phyloP scores from a whole-genome alignment of 2,329 filamentous ascomycete genomes.

The Ceratocystis smalleyi region DNA sequence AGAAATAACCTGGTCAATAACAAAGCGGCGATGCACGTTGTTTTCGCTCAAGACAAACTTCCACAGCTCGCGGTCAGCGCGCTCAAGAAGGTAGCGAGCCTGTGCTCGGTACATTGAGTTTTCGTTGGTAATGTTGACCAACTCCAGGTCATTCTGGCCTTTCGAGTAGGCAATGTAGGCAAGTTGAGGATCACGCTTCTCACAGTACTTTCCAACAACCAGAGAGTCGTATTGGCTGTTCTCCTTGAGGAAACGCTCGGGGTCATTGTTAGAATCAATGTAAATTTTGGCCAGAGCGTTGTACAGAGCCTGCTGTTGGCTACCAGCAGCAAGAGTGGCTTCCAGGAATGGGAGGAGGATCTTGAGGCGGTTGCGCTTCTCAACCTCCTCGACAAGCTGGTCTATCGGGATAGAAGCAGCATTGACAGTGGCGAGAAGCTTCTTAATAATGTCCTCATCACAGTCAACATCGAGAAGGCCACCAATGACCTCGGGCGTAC shows the following conservation, averaged over 20 bases:
- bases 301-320: conserved; percentile 91
- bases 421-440: conserved; percentile 69
- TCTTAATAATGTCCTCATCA: conserved; percentile 91
- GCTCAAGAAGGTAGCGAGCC: conserved; percentile 82
- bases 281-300: conserved; percentile 98
- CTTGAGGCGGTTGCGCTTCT: conserved; percentile 89
- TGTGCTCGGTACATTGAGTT: conserved; percentile 99
- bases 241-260: conserved; percentile 92
- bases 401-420: conserved; percentile 80
- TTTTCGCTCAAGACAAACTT: conserved; percentile 85
- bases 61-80: conserved; percentile 84
- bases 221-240: conserved; percentile 94
- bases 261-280: conserved; percentile 96
- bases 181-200: conserved; percentile 93
- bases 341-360: conserved; percentile 91
- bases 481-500: conserved; percentile 84
- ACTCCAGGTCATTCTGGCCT: conserved; percentile 90
- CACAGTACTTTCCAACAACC: conserved; percentile 89
- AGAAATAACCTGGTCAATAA: conserved; percentile 90
- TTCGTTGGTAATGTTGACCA: conserved; percentile 96
- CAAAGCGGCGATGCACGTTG: conserved; percentile 84
- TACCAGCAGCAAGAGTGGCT: conserved; percentile 72
- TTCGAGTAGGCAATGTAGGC: conserved; percentile 92
- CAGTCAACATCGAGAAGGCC: conserved; percentile 93
- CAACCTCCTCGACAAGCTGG: conserved; percentile 86